Conservation (phyloP, 495 filamentous ascomycete genomes). For the Tuber umbilicatum region DNA sequence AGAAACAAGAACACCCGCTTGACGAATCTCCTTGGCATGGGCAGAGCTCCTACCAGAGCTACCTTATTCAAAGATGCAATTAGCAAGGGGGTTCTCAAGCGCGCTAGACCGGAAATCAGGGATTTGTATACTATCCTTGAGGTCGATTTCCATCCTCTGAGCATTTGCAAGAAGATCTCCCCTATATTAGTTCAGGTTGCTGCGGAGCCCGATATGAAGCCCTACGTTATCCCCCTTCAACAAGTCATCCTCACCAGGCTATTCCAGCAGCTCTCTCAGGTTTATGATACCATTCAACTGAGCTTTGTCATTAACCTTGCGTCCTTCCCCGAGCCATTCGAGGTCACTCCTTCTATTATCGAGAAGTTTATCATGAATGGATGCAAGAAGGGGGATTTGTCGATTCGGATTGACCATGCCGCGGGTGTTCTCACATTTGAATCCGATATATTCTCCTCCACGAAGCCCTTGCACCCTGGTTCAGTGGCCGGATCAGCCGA, state of each 20-base stretch:
- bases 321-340: constrained; percentile 93
- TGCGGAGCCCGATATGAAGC: constrained; percentile 89
- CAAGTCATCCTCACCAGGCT: constrained; percentile 97
- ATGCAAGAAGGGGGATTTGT: constrained; percentile 97
- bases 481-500: constrained; percentile 84
- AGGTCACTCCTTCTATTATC: constrained; percentile 82
- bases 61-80: constrained; percentile 91
- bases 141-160: constrained; percentile 96
- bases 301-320: constrained; percentile 89
- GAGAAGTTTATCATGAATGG: constrained; percentile 99
- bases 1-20: constrained; percentile 98
- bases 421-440: constrained; percentile 93
- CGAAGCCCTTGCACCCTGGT: constrained; percentile 83
- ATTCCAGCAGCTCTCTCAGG: constrained; percentile 98
- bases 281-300: constrained; percentile 96
- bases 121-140: constrained; percentile 97
- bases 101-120: constrained; percentile 85
- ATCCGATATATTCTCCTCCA: constrained; percentile 93
- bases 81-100: constrained; percentile 86
- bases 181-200: constrained; percentile 93
- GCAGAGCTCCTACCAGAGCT: constrained; percentile 75
- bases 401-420: constrained; percentile 92
- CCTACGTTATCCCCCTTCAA: constrained; percentile 88
- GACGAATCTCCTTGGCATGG: constrained; percentile 92
- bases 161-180: constrained; percentile 98